Evolutionary conservation across 768 basidiomycete species (phyloP).

Genomic region (Auricularia sp.): DNA sequence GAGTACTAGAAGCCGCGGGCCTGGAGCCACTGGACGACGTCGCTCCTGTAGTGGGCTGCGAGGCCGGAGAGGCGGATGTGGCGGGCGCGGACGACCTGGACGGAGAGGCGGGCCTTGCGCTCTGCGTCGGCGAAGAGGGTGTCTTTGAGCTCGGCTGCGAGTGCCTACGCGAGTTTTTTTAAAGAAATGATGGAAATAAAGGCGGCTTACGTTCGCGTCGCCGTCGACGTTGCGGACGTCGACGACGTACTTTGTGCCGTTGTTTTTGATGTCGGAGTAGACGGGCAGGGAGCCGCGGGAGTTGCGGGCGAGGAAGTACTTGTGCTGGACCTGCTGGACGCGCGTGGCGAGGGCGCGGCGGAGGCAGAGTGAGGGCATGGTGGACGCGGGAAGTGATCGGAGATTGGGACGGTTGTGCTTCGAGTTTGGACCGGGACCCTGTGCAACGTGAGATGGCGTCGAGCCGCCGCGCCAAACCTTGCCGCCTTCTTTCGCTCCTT

Average conservation of each 20-base stretch:
- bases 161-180: conserved; percentile 28
- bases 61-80: conserved; percentile 39
- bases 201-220: conserved; percentile 37
- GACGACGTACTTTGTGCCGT: conserved; percentile 45
- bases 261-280: conserved; percentile 64
- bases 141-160: conserved; percentile 45
- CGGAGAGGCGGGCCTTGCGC: conserved; percentile 39
- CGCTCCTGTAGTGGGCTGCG: conserved; percentile 56
- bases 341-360: neutral
- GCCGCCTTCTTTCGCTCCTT: conserved; percentile 3
- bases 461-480: neutral
- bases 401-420: neutral
- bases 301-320: conserved; percentile 60
- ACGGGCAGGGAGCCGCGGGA: conserved; percentile 59
- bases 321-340: conserved; percentile 1
- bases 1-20: conserved; percentile 46
- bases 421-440: neutral
- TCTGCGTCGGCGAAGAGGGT: conserved; percentile 42
- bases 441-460: neutral
- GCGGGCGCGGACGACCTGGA: conserved; percentile 36
- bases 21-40: conserved; percentile 53
- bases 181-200: neutral
- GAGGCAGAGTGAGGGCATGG: neutral
- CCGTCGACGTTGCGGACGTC: conserved; percentile 64
- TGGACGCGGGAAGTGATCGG: neutral